A percentile compares a stretch with the other conserved stretches of the same genome.
Evolutionary conservation across 1,284 basidiomycete genomes (phyloP).

Genomic region (Earliella scabrosa): DNA sequence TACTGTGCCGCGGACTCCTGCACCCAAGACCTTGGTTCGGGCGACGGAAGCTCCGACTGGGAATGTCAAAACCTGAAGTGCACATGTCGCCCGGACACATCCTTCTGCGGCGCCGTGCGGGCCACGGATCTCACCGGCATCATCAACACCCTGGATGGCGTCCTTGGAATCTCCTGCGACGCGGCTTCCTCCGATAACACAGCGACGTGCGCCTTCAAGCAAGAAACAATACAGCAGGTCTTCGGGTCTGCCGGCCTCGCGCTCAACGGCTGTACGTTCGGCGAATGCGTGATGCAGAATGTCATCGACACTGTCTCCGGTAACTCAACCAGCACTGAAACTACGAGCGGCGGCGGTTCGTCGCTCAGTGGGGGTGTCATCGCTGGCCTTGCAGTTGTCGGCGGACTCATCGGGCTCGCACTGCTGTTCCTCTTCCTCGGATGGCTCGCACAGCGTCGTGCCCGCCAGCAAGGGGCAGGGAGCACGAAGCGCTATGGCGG

Average conservation of each 20-base stretch:
- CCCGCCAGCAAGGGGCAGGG: constrained; percentile 49
- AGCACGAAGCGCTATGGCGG: constrained; percentile 45
- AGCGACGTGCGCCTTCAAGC: constrained; percentile 78
- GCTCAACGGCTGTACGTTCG: constrained; percentile 75
- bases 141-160: constrained; percentile 63
- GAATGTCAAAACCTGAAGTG: constrained; percentile 75
- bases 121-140: constrained; percentile 55
- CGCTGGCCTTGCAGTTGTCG: constrained; percentile 84
- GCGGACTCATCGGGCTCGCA: constrained; percentile 62
- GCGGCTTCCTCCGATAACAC: constrained; percentile 48
- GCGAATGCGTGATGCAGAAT: constrained; percentile 84
- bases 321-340: constrained; percentile 32
- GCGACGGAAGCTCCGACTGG: constrained; percentile 55
- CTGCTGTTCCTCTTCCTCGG: constrained; percentile 66
- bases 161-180: constrained; percentile 71
- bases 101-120: constrained; percentile 71
- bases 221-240: constrained; percentile 61
- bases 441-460: constrained; percentile 61
- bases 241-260: constrained; percentile 77
- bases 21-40: constrained; percentile 52
- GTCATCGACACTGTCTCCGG: constrained; percentile 63
- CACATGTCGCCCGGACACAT: constrained; percentile 67
- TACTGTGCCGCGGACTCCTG: constrained; percentile 78
- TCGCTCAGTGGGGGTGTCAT: constrained; percentile 80
- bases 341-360: constrained; percentile 32